Evolutionary conservation across 192 early-diverging fungal genomes (phyloP).

Genomic region (Anaeromyces robustus): DNA sequence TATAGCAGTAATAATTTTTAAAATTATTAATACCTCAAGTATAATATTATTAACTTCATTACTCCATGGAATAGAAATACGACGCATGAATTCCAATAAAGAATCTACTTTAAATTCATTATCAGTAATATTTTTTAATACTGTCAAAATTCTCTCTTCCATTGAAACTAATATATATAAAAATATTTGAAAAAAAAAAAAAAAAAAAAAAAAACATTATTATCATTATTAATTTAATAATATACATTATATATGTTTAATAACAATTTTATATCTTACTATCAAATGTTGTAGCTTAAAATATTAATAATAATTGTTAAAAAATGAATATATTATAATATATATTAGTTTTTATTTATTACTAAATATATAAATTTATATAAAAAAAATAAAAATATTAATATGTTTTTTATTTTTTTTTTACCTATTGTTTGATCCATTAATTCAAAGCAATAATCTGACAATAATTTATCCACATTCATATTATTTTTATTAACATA

Average conservation of each 20-base stretch:
- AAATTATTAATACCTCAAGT: neutral
- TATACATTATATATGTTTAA: neutral
- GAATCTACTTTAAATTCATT: slow-evolving; percentile 17
- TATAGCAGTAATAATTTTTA: too few relatives aligned
- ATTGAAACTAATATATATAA: slow-evolving; percentile 14
- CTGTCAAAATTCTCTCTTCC: slow-evolving; percentile 39
- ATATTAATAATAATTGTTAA: too few relatives aligned
- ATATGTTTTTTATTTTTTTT: too few relatives aligned
- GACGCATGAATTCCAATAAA: slow-evolving; percentile 43
- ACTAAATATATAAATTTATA: too few relatives aligned
- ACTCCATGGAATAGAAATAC: slow-evolving; percentile 50
- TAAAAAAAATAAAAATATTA: too few relatives aligned
- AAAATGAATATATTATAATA: too few relatives aligned
- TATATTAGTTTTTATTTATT: too few relatives aligned
- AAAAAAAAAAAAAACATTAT: too few relatives aligned
- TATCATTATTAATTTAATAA: too few relatives aligned
- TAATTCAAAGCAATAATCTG: slow-evolving; percentile 34
- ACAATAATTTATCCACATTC: slow-evolving; percentile 26
- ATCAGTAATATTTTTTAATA: slow-evolving; percentile 20
- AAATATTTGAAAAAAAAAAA: slow-evolving; percentile 1
- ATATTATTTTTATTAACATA: slow-evolving; percentile 34
- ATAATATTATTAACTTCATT: slow-evolving; percentile 23
- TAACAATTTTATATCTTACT: neutral
- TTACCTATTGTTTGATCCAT: slow-evolving; percentile 21
- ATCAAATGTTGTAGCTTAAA: neutral